Evolutionary conservation across 2,329 filamentous ascomycete species (phyloP), one percentile per base, ranked within the genome.

Genomic region (Pseudodiploospora longispora): DNA sequence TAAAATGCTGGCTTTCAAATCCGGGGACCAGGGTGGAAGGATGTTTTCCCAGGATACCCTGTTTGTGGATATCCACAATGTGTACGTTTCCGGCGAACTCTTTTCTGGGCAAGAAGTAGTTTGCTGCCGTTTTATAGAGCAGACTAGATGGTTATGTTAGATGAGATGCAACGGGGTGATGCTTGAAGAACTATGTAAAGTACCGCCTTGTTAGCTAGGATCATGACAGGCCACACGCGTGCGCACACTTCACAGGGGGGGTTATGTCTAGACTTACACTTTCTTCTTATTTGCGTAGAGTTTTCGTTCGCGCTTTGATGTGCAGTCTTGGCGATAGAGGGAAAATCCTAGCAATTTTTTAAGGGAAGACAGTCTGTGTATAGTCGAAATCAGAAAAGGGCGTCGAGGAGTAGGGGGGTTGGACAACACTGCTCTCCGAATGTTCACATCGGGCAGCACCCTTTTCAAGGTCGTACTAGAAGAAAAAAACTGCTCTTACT

Each of bases 321-420:
- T 38, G 35, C 45, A 44, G 45, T 48, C 41, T 46, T 48, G 54
- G 40, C 37, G 43, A 19, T 19, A 19, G 19, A 19, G 19, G 19
- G 19, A 19, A 19, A 19, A 19, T 19, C 19, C 19, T 19, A 19
- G 19, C 19, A 19, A 2, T 19, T 19, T 19, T 19, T 19, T n/a
- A n/a, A 19, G 19, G 19, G 19, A 19, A 19, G 19, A 19, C 19
- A 19, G 19, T 19, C 19, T 19, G 19, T 19, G 19, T 19, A 19
- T 19, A 19, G 19, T 19, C 19, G 19, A 19, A 19, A 19, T 2
- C 19, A 19, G 19, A 19, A 19, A 19, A 19, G 3, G 19, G 19
- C 19, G 19, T 19, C 19, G 19, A 19, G 19, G 19, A 19, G 19
- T 19, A 19, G 2, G 19, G 19, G 19, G 19, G 19, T 19, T 19